Conservation (phyloP, 2,329 filamentous ascomycete genomes). For the Falciphora oryzae region DNA sequence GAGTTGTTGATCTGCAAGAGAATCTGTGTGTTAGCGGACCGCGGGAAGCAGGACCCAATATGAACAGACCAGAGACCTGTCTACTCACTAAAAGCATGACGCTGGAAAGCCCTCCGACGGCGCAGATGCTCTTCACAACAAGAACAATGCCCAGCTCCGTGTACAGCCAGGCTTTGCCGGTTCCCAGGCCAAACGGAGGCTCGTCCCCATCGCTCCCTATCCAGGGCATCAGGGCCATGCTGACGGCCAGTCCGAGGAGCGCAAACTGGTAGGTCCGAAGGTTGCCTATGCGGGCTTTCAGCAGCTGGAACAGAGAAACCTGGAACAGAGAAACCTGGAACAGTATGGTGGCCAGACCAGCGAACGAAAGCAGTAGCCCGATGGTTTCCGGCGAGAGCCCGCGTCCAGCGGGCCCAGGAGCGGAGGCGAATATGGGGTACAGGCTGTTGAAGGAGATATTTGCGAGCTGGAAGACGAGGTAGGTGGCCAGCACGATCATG, state of each 20-base stretch:
- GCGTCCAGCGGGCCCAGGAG: constrained; percentile 69
- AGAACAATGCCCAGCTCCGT: constrained; percentile 74
- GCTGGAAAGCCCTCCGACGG: constrained; percentile 84
- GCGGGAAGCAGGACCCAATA: constrained; percentile 2
- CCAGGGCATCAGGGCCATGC: constrained; percentile 85
- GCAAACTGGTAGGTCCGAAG: constrained; percentile 76
- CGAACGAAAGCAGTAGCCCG: constrained; percentile 77
- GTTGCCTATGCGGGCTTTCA: constrained; percentile 78
- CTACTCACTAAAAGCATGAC: constrained; percentile 69
- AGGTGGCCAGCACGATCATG: constrained; percentile 73
- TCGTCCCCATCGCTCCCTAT: constrained; percentile 68
- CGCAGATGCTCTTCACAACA: constrained; percentile 82
- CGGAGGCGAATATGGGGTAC: constrained; percentile 87
- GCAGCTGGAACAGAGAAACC: constrained; percentile 71
- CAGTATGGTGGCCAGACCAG: constrained; percentile 76
- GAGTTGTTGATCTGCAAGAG: constrained; percentile 77
- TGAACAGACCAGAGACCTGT: background rate
- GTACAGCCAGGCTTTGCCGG: constrained; percentile 67
- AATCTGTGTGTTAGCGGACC: background rate
- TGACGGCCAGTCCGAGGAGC: constrained; percentile 71
- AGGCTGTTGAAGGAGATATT: constrained; percentile 95
- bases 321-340: constrained; percentile 91
- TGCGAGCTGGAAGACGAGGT: constrained; percentile 86
- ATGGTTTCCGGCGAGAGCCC: constrained; percentile 72
- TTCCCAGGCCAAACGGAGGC: constrained; percentile 50